Evolutionary conservation across 495 filamentous ascomycete species (phyloP), one percentile per base, ranked within the genome.

Genomic region (Astrothelium subdiscretum): DNA sequence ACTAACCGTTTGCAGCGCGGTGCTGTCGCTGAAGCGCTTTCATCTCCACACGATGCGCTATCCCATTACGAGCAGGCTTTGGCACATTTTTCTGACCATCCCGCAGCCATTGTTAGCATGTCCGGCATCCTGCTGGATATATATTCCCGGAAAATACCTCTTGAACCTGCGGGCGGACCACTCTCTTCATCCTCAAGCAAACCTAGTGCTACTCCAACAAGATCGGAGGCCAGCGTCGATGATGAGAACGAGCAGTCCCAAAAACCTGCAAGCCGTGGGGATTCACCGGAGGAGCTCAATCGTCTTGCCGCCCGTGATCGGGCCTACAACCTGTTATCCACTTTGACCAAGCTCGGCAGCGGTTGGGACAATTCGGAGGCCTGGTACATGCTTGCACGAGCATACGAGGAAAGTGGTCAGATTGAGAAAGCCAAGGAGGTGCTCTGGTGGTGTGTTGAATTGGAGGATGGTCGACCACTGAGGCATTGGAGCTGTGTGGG

Each of bases 301-400:
- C 83, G 88, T 20, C 80, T 94, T n/a, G 86, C 88, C 18, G 88
- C 90, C 31, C 82, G 90, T 31, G 92, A 97, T 69, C 81, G 95
- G 22, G 94, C 95, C 1, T 90, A 89, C 69, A 86, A 83, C 13
- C 79, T 97, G 48, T 81, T 98, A 0, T 86, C 85, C 8, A 80
- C 81, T 1, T 78, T 97, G 60, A 96, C 90, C 1, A 92, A 88
- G 74, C 80, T 89, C 2, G 91, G 91, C n/a, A 78, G 75, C 31
- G 92, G 91, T 4, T 97, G 95, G 95, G 90, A 96, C 71, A 82
- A 86, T 68, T 84, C 86, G n/a, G 94, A 96, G 70, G 94, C 92
- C 22, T 98, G 94, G 94, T 91, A 87, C 68, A 84, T 85, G 11
- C 81, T 98, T 18, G 90, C 94, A 0, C 77, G 89, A 64, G 90